Percentiles rank a stretch among this genome's conserved stretches.
These are phyloP conservation scores for Sordaria brevicollis DNA, from an alignment of 495 filamentous ascomycete genomes.

Conservation along the genomic window DNA sequence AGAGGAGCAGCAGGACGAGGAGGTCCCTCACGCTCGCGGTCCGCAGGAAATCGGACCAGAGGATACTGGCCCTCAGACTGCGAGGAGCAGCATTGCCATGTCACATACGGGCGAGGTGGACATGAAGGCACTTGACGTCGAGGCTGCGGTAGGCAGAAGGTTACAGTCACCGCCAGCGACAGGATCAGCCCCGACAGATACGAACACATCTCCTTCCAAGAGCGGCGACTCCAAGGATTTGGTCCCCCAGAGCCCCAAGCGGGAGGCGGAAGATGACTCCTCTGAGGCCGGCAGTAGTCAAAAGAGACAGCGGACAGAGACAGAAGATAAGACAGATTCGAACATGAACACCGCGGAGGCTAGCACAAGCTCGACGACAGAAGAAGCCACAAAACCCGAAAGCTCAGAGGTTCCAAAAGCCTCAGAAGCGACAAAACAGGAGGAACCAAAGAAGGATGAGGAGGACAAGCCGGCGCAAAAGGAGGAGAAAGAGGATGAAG, in stretches of 20 bases:
- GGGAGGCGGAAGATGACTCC: constrained; percentile 32
- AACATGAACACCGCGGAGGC: background rate
- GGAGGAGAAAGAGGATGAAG: background rate
- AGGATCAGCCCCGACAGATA: background rate
- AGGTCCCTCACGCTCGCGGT: constrained; percentile 69
- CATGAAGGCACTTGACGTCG: constrained; percentile 42
- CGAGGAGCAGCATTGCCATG: constrained; percentile 14
- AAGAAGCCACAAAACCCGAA: background rate
- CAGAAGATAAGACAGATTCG: constrained; percentile 15
- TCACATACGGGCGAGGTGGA: constrained; percentile 18
- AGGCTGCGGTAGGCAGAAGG: constrained; percentile 41
- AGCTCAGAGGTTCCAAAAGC: background rate
- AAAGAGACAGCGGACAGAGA: constrained; percentile 30
- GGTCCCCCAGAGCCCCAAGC: constrained; percentile 25
- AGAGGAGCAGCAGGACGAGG: constrained; percentile 41
- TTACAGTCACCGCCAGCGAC: constrained; percentile 8
- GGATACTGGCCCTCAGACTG: constrained; percentile 71
- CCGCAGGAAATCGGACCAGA: constrained; percentile 75
- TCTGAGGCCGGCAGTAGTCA: constrained; percentile 21
- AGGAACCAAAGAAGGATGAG: too few relatives aligned
- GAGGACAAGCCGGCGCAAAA: background rate
- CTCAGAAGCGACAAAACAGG: too few relatives aligned
- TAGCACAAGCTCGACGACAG: background rate
- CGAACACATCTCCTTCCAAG: background rate
- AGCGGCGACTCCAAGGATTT: background rate